phyloP scores from a whole-genome alignment of 1,284 basidiomycete species.

The Apiotrichum brassicae region DNA sequence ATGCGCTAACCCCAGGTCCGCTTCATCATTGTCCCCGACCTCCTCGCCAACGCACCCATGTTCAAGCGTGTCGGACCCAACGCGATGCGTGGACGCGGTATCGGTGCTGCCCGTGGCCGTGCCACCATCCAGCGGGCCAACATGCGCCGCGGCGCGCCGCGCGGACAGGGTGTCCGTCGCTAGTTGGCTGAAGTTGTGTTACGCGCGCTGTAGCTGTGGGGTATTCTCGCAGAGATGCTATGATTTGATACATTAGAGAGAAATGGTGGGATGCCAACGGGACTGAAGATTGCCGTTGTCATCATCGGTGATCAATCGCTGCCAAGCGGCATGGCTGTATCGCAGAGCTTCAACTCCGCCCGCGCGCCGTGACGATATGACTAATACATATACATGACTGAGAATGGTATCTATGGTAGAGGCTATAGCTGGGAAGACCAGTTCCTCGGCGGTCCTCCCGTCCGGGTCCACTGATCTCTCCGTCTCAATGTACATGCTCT shows the following conservation, averaged over 20 bases:
- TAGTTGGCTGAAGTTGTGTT: slow-evolving; percentile 14
- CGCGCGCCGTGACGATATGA: too few species aligned
- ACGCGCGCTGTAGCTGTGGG: too few species aligned
- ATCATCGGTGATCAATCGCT: too few species aligned
- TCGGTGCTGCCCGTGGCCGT: slow-evolving; percentile 64
- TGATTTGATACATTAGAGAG: slow-evolving; percentile 1
- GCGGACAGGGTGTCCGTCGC: slow-evolving; percentile 46
- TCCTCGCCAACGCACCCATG: slow-evolving; percentile 99
- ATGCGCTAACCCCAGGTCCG: slow-evolving; percentile 52
- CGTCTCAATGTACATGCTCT: not conserved
- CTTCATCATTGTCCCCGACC: slow-evolving; percentile 99
- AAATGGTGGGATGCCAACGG: not conserved
- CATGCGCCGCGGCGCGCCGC: slow-evolving; percentile 43
- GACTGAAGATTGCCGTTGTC: not conserved
- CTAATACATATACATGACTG: not conserved
- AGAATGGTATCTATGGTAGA: too few species aligned
- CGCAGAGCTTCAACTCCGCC: too few species aligned
- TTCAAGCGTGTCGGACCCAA: slow-evolving; percentile 98
- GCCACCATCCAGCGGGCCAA: slow-evolving; percentile 48
- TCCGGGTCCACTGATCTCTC: too few species aligned
- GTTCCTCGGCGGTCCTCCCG: too few species aligned
- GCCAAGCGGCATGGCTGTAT: too few species aligned
- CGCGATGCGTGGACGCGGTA: slow-evolving; percentile 97
- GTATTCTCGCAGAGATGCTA: not conserved
- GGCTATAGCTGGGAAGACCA: too few species aligned